These are phyloP conservation scores for Schwanniomyces sp. DNA, from an alignment of 805 yeast species.

Conservation along the genomic window DNA sequence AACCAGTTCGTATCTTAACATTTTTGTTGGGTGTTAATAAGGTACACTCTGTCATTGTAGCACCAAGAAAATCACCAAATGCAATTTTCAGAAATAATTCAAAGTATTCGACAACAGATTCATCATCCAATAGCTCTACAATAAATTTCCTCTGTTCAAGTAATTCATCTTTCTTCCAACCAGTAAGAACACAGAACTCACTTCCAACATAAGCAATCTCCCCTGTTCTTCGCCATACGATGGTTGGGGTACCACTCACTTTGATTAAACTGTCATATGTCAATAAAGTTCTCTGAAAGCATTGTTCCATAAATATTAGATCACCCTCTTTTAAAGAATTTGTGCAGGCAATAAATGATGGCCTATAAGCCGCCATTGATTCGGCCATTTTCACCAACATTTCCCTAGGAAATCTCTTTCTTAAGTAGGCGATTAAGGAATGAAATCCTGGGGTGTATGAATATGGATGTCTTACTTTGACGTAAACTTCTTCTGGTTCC, in stretches of 20 bases:
- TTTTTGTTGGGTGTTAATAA: constrained; percentile 57
- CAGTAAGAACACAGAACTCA: constrained; percentile 87
- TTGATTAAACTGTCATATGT: constrained; percentile 86
- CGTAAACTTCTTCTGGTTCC: constrained; percentile 80
- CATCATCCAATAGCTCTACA: constrained; percentile 83
- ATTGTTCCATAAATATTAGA: constrained; percentile 91
- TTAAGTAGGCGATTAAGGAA: constrained; percentile 69
- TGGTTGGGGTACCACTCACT: constrained; percentile 88
- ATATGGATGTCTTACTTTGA: constrained; percentile 71
- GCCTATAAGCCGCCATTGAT: constrained; percentile 86
- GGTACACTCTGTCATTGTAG: constrained; percentile 84
- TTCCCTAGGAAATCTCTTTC: constrained; percentile 64
- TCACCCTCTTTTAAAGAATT: constrained; percentile 87
- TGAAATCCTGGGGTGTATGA: constrained; percentile 92
- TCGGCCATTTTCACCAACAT: constrained; percentile 81
- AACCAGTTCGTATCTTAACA: constrained; percentile 67
- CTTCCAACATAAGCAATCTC: constrained; percentile 95
- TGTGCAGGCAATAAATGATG: constrained; percentile 90
- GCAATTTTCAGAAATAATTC: constrained; percentile 81
- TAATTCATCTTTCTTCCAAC: constrained; percentile 78
- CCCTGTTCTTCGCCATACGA: constrained; percentile 95
- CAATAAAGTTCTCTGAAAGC: constrained; percentile 86
- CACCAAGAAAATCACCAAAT: constrained; percentile 85
- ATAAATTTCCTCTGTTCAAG: constrained; percentile 69
- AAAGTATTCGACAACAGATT: constrained; percentile 84